These are phyloP conservation scores for Gastrodia elata DNA, from an alignment of 106 monocot genomes.

Conservation along the genomic window DNA sequence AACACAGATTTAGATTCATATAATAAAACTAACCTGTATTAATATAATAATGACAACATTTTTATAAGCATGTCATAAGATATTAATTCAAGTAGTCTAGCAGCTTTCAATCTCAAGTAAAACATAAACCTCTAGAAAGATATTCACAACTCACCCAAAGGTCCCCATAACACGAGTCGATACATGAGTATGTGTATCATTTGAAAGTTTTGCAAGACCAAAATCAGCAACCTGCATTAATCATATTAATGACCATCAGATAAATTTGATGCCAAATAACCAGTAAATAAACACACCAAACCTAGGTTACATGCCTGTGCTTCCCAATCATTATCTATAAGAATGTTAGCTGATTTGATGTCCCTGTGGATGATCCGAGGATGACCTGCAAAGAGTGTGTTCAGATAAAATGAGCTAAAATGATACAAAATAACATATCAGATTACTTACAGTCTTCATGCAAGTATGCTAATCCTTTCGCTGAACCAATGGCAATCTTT, in stretches of 20 bases:
- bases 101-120: background rate
- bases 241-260: background rate
- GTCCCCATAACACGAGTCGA: slow-evolving; percentile 96
- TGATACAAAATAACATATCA: slow-evolving; percentile 7
- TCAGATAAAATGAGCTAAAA: slow-evolving; percentile 3
- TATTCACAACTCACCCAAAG: slow-evolving; percentile 50
- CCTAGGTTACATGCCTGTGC: slow-evolving; percentile 50
- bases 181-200: slow-evolving; percentile 64
- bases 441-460: slow-evolving; percentile 74
- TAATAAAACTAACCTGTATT: too few relatives aligned
- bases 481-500: slow-evolving; percentile 71
- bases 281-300: background rate
- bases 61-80: background rate
- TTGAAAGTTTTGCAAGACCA: slow-evolving; percentile 75
- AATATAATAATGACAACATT: background rate
- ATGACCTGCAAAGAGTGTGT: slow-evolving; percentile 42
- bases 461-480: slow-evolving; percentile 76
- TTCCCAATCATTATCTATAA: slow-evolving; percentile 74
- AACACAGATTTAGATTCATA: too few relatives aligned
- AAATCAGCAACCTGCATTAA: slow-evolving; percentile 81
- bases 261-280: background rate
- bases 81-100: background rate
- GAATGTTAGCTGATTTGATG: slow-evolving; percentile 89
- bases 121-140: background rate
- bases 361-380: slow-evolving; percentile 87